Evolutionary conservation across 805 yeast genomes (phyloP), one percentile per base, ranked within the genome.

Genomic region (Brettanomyces sp.): DNA sequence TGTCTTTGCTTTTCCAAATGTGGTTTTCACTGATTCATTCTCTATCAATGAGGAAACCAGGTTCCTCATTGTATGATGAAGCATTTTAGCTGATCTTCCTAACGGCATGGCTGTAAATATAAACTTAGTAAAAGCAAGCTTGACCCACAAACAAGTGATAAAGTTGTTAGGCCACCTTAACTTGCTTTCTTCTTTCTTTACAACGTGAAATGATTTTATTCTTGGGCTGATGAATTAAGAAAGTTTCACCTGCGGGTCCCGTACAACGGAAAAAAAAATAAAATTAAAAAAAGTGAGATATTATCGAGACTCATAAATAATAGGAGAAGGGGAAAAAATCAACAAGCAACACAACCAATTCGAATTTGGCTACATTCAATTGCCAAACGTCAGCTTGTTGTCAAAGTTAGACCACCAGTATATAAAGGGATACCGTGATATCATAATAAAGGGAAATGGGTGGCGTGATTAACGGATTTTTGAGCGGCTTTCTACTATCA

Each of bases 1-100:
- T 49, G 79, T 79, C 60, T 79, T 81, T 42, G 91, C 90, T 62
- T 82, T 83, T 25, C 86, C 84, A 50, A 75, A 76, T 1, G 95
- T 85, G 0, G 93, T 83, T 5, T 77, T 72, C 45, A 85, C 77
- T 18, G 82, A 72, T 54, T 84, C 93, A 54, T 84, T 78, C 61
- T 82, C 81, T 34, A 85, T 69, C 35, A 85, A 63, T 11, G 85
- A 80, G 2, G 85, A 71, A 21, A 78, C 85, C 56, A 84, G 65
- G 58, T 85, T 84, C 53, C 80, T 72, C 57, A 84, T 59, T 44
- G 82, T 68, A 28, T 82, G 78, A 44, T 70, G 70, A 45, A 78
- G 68, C 52, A 76, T 81, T 38, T 77, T 66, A 8, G 74, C 65
- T 23, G 72, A 67, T 55, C 82, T 65, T n/a, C 66, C 66, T 18